phyloP scores from a whole-genome alignment of 202 grass and related monocot species.

The Thinopyrum obtusiflorum region DNA sequence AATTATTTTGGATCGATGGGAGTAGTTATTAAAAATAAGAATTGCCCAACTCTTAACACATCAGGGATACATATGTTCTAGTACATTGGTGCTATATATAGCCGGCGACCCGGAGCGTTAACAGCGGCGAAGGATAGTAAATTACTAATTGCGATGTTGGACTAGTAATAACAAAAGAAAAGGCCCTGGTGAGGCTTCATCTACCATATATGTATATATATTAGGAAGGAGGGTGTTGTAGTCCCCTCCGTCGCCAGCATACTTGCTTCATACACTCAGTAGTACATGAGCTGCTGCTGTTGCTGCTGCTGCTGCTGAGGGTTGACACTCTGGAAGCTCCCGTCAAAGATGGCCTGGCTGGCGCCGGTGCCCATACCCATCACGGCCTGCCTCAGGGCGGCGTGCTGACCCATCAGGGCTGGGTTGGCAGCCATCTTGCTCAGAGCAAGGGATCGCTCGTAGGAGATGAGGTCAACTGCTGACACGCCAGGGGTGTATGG shows the following conservation, averaged over 20 bases:
- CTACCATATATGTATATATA: conserved; percentile 44
- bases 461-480: conserved; percentile 62
- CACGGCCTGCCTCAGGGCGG: conserved; percentile 52
- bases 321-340: conserved; percentile 59
- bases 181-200: conserved; percentile 24
- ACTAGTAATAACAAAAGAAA: background rate
- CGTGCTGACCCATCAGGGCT: conserved; percentile 61
- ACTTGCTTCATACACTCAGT: conserved; percentile 30
- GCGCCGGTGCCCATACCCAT: conserved; percentile 63
- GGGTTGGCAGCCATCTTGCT: conserved; percentile 67
- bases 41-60: background rate
- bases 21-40: background rate
- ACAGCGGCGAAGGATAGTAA: background rate
- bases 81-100: conserved; percentile 22
- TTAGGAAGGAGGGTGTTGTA: background rate
- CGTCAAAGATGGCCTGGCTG: conserved; percentile 72
- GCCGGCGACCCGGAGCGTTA: background rate
- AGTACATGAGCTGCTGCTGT: conserved; percentile 75
- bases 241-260: background rate
- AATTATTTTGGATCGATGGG: too few relatives aligned
- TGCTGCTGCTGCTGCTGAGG: conserved; percentile 25
- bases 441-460: conserved; percentile 67
- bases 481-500: conserved; percentile 51
- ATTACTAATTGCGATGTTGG: conserved; percentile 24
- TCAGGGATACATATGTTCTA: conserved; percentile 23